Percentiles rank a stretch among this genome's conserved stretches.
phyloP scores from a whole-genome alignment of 1,284 basidiomycete genomes.

The Cryptococcus sp. region DNA sequence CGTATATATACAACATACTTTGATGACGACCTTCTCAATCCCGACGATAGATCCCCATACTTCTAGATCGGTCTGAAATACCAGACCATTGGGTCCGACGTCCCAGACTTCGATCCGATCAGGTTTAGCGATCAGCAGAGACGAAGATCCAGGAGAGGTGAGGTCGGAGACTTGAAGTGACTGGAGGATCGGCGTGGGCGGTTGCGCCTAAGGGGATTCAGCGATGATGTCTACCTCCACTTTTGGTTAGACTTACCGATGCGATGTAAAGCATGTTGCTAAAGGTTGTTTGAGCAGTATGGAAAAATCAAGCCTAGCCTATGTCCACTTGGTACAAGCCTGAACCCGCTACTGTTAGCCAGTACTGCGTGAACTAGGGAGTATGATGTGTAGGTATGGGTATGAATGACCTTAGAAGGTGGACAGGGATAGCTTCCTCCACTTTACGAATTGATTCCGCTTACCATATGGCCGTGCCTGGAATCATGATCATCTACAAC shows the following conservation, averaged over 20 bases:
- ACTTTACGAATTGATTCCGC: too few species aligned
- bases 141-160: conserved; percentile 18
- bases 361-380: too few species aligned
- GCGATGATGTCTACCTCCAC: background rate
- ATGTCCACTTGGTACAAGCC: too few species aligned
- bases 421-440: too few species aligned
- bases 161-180: conserved; percentile 29
- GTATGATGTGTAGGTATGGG: too few species aligned
- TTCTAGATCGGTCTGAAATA: conserved; percentile 22
- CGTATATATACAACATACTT: conserved; percentile 14
- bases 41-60: conserved; percentile 45
- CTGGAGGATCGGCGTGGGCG: conserved; percentile 44
- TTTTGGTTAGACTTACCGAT: conserved; percentile 24
- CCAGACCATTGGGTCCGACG: conserved; percentile 29
- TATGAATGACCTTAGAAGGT: too few species aligned
- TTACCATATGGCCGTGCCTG: too few species aligned
- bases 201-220: conserved; percentile 34
- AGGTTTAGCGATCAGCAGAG: conserved; percentile 42
- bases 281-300: background rate
- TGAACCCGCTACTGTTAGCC: too few species aligned
- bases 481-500: too few species aligned
- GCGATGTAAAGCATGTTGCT: conserved; percentile 38
- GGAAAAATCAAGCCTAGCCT: background rate
- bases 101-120: conserved; percentile 45
- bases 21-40: conserved; percentile 29